Conservation (phyloP, 164 flowering plant species). For the Euptelea pleiosperma region DNA sequence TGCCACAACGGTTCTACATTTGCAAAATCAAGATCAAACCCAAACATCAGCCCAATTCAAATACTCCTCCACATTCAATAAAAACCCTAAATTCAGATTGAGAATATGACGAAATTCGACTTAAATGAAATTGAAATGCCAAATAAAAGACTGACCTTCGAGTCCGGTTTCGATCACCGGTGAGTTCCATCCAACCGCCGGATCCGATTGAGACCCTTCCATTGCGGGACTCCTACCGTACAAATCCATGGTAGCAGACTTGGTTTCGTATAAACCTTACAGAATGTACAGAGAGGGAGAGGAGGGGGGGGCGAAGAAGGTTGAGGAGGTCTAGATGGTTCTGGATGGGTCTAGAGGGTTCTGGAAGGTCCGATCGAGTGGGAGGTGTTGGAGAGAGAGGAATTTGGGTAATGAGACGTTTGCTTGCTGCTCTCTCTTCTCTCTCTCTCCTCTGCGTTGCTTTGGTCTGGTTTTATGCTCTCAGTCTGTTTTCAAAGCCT, state of each 20-base stretch:
- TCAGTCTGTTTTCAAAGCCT: constrained; percentile 12
- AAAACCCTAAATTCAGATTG: constrained; percentile 24
- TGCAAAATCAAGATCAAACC: constrained; percentile 10
- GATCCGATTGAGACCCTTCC: constrained; percentile 49
- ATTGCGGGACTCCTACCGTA: constrained; percentile 41
- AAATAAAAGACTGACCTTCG: constrained; percentile 44
- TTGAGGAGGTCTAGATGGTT: not conserved
- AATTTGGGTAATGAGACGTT: constrained; percentile 5
- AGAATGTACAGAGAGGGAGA: constrained; percentile 6
- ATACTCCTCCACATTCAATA: not conserved
- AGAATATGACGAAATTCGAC: not conserved
- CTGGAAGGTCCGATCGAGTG: constrained; percentile 17
- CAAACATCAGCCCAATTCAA: too few relatives aligned
- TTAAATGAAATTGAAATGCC: constrained; percentile 9
- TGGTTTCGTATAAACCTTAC: constrained; percentile 15
- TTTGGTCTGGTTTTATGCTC: not conserved
- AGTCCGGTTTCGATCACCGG: constrained; percentile 44
- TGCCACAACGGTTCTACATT: constrained; percentile 61
- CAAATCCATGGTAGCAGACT: constrained; percentile 41
- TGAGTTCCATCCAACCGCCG: constrained; percentile 36
- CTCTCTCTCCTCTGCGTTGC: not conserved
- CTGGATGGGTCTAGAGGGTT: not conserved
- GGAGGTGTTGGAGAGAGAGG: not conserved
- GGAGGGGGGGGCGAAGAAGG: not conserved
- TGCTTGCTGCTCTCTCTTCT: not conserved